Evolutionary conservation across 768 basidiomycete species (phyloP).

Genomic region (Trametes meyenii): DNA sequence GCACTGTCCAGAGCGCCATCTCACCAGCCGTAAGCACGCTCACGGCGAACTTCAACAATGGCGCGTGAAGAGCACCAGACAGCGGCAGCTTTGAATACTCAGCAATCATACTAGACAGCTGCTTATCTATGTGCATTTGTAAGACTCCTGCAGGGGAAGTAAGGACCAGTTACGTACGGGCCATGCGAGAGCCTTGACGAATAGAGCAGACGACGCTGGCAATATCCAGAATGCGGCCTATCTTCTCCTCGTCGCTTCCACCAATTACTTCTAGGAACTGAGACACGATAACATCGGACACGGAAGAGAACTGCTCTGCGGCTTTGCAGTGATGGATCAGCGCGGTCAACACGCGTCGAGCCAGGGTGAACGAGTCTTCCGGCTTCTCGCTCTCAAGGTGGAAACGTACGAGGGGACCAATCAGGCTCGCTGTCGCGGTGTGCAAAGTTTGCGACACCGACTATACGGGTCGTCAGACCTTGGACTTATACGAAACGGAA

Average conservation of each 20-base stretch:
- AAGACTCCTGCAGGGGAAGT: background rate
- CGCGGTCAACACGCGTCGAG: conserved; percentile 77
- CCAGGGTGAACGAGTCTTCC: conserved; percentile 51
- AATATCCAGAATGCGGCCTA: conserved; percentile 59
- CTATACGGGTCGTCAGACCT: conserved; percentile 38
- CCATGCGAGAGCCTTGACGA: conserved; percentile 70
- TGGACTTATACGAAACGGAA: background rate
- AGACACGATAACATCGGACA: conserved; percentile 57
- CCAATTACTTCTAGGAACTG: conserved; percentile 35
- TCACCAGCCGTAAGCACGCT: conserved; percentile 47
- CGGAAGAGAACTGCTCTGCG: conserved; percentile 59
- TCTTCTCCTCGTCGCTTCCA: conserved; percentile 37
- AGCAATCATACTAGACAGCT: conserved; percentile 41
- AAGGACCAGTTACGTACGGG: conserved; percentile 46
- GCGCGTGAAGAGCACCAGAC: conserved; percentile 30
- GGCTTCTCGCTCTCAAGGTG: conserved; percentile 49
- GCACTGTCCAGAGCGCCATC: conserved; percentile 41
- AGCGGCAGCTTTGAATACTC: conserved; percentile 34
- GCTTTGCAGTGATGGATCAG: conserved; percentile 82
- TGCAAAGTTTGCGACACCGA: conserved; percentile 85
- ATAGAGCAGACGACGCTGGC: conserved; percentile 60
- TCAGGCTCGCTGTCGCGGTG: conserved; percentile 66
- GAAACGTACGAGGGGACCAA: conserved; percentile 57
- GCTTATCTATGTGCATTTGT: conserved; percentile 33
- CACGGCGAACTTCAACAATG: conserved; percentile 38